Evolutionary conservation across 2,329 filamentous ascomycete genomes (phyloP), one percentile per base, ranked within the genome.

Genomic region (Ceratocystiopsis brevicomis): DNA sequence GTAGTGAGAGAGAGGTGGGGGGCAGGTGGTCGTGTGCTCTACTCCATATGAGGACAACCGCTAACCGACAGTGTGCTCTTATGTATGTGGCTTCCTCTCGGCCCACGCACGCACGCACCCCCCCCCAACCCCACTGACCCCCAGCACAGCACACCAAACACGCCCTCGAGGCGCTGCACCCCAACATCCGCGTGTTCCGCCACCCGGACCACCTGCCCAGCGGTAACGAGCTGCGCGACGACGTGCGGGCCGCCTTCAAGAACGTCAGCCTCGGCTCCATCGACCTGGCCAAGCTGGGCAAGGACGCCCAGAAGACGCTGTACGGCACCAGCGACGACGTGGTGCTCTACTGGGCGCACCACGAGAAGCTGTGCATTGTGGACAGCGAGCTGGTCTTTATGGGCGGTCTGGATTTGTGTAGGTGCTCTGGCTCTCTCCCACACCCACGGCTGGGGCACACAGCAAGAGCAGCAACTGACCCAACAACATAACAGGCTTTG

Each of bases 341-440:
- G 1, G 80, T 93, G 12, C 63, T 94, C 1, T 94, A 84, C 60
- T 94, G 86, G 86, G 84, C 85, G 3, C 86, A 94, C 53, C 86
- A 94, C 52, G 86, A 95, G 61, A 95, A 95, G 60, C 70, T 94
- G 1, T 84, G 83, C 51, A 57, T 94, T 2, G 63, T 95, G 15
- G 86, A 95, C 56, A 74, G 78, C n/a, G 67, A 68, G 11, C 66
- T 78, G 44, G 85, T 79, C 2, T 94, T 95, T 56, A 94, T 94
- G 86, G 86, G 85, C 40, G 87, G 86, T 17, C 64, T 94, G 1
- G 86, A 94, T 59, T 67, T 93, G 53, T 94, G 73, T 71, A 61
- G 35, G 16, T 6, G n/a, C n/a, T n/a, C n/a, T n/a, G n/a, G n/a
- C n/a, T n/a, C n/a, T n/a, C n/a, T n/a, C n/a, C n/a, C n/a, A n/a